Percentiles rank a stretch among this genome's conserved stretches.
These are phyloP conservation scores for Herpetospermum pedunculosum DNA, from an alignment of 306 rosid species.

Conservation along the genomic window DNA sequence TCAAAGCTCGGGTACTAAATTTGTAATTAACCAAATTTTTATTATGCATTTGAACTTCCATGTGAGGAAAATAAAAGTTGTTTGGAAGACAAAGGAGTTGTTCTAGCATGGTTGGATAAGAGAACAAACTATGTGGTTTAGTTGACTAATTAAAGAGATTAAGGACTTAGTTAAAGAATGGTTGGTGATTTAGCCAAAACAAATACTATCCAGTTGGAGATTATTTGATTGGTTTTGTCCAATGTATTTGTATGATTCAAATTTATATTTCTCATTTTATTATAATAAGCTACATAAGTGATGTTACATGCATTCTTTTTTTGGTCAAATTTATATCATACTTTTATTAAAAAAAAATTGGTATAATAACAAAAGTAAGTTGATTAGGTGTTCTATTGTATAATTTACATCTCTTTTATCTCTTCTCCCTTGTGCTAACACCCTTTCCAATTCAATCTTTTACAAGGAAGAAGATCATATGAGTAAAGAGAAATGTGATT, in stretches of 20 bases:
- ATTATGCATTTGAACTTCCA: not conserved
- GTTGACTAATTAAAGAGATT: not conserved
- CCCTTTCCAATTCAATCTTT: not conserved
- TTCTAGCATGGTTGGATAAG: constrained; percentile 1
- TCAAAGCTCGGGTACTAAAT: too few relatives aligned
- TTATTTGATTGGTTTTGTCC: not conserved
- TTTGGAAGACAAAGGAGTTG: not conserved
- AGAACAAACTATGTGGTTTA: not conserved
- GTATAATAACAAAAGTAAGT: not conserved
- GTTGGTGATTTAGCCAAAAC: not conserved
- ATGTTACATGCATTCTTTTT: not conserved
- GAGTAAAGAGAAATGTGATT: too few relatives aligned
- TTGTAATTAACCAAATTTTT: not conserved
- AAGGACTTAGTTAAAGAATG: not conserved
- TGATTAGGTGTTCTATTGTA: not conserved
- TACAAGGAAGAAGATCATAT: too few relatives aligned
- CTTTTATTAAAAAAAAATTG: not conserved
- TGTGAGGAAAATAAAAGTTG: not conserved
- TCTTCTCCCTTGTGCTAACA: not conserved
- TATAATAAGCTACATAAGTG: not conserved
- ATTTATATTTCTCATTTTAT: not conserved
- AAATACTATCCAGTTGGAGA: not conserved
- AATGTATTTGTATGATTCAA: not conserved
- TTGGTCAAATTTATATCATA: not conserved
- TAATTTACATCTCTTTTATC: not conserved